A percentile compares a stretch with the other conserved stretches of the same genome.
Conservation (phyloP, 495 filamentous ascomycete genomes). For the Cryomyces minteri region DNA sequence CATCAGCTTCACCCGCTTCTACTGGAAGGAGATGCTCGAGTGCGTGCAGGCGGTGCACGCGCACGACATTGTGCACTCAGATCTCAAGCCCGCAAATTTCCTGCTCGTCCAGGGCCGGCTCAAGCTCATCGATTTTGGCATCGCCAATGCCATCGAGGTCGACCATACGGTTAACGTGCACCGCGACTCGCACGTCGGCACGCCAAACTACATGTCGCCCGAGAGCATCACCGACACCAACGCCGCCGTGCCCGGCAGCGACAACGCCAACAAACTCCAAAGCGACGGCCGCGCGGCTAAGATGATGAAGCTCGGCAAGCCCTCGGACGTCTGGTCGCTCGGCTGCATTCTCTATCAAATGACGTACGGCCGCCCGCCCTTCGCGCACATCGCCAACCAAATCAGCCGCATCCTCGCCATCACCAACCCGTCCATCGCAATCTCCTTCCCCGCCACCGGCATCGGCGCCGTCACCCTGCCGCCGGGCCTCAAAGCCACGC, state of each 20-base stretch:
- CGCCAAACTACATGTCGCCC: slow-evolving; percentile 97
- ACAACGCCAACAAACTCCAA: background rate
- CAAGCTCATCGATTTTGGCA: slow-evolving; percentile 53
- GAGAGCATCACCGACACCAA: slow-evolving; percentile 85
- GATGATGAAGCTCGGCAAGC: slow-evolving; percentile 88
- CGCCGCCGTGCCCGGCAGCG: slow-evolving; percentile 30
- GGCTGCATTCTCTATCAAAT: slow-evolving; percentile 97
- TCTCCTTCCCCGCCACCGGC: slow-evolving; percentile 62
- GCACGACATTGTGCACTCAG: slow-evolving; percentile 83
- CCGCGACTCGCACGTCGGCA: slow-evolving; percentile 85
- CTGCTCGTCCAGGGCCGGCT: slow-evolving; percentile 27
- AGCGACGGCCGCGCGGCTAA: slow-evolving; percentile 15
- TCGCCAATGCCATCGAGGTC: slow-evolving; percentile 80
- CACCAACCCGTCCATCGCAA: slow-evolving; percentile 65
- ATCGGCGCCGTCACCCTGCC: slow-evolving; percentile 59
- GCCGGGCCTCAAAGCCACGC: slow-evolving; percentile 44
- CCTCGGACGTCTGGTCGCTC: slow-evolving; percentile 87
- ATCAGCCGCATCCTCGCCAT: slow-evolving; percentile 64
- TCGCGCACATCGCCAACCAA: slow-evolving; percentile 76
- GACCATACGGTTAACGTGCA: slow-evolving; percentile 96
- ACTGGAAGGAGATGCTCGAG: slow-evolving; percentile 98
- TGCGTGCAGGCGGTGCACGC: slow-evolving; percentile 80
- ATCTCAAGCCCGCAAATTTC: slow-evolving; percentile 78
- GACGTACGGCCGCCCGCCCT: slow-evolving; percentile 84
- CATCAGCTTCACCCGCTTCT: slow-evolving; percentile 77